Base-by-base conservation (phyloP, 805 yeast species). In the Monosporozyma aquatica region DNA sequence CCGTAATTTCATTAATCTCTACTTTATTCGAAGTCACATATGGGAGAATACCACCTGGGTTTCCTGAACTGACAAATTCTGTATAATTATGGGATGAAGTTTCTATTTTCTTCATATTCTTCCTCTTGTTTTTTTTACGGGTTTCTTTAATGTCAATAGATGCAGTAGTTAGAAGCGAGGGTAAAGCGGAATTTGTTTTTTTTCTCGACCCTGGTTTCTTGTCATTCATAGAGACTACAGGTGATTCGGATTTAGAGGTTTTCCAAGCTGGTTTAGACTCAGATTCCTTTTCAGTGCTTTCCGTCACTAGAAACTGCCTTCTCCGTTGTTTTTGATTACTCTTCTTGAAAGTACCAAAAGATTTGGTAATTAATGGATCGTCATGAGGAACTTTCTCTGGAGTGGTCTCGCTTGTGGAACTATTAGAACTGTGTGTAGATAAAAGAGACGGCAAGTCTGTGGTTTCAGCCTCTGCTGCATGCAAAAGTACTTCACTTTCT, bases 291-390 rank as follows among this genome's bases (percentile, higher is more conserved):
- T 33, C 38, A 9, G 39, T 33, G 2, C 32, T 37, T 13, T 37
- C 39, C n/a, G 40, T 46, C 15, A 23, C 10, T 4, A 26, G 26
- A 10, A 37, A 21, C 10, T 44, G 41, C 28, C 53, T 49, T 28
- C 45, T 48, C 26, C 63, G 52, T 41, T 58, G 54, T 32, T 54
- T 59, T 36, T 59, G 64, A 9, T 59, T 47, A 32, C 47, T 40
- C 32, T 59, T 59, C 43, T 54, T 59, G 37, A 58, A 55, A 11
- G 49, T 20, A 10, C 49, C 52, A 5, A 37, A 41, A 7, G 48
- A 38, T 29, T 51, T 56, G 17, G 38, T 29, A 21, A 30, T 41
- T 9, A 43, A n/a, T 3, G 28, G 15, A 24, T 40, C 42, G 17
- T 44, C 47, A 17, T 32, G 23, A 7, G 11, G 6, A 3, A 11